Percentiles rank a stretch among this genome's conserved stretches.
phyloP scores from a whole-genome alignment of 1,139 yeast species.

The Pichia sp. region DNA sequence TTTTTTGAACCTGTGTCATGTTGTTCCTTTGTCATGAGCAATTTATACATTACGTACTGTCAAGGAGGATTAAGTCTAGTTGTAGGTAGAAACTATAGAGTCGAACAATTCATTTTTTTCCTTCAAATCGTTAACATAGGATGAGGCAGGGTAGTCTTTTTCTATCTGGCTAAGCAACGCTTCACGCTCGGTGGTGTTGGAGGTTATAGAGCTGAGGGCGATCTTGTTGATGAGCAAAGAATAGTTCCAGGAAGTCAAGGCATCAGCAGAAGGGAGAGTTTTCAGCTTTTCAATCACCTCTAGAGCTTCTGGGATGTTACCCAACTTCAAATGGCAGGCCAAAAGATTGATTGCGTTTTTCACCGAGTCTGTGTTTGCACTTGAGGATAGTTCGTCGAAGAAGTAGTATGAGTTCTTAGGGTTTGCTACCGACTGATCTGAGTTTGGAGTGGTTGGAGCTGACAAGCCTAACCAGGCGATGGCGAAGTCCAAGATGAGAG shows the following conservation, averaged over 20 bases:
- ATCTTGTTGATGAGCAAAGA: slow-evolving; percentile 53
- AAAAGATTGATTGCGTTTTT: slow-evolving; percentile 36
- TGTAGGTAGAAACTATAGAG: slow-evolving; percentile 49
- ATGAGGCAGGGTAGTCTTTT: slow-evolving; percentile 38
- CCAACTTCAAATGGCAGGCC: slow-evolving; percentile 37
- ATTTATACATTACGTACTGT: not conserved
- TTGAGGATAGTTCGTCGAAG: slow-evolving; percentile 29
- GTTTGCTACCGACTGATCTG: slow-evolving; percentile 17
- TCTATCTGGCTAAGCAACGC: slow-evolving; percentile 41
- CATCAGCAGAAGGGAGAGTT: slow-evolving; percentile 27
- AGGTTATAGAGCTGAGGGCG: slow-evolving; percentile 46
- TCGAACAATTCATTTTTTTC: slow-evolving; percentile 49
- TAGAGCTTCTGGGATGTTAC: slow-evolving; percentile 40
- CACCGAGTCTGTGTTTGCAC: slow-evolving; percentile 26
- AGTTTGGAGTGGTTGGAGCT: not conserved
- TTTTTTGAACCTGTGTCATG: not conserved
- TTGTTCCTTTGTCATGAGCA: not conserved
- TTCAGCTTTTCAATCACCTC: slow-evolving; percentile 34
- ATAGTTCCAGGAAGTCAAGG: slow-evolving; percentile 30
- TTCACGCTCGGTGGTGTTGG: slow-evolving; percentile 26
- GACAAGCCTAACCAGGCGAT: slow-evolving; percentile 27
- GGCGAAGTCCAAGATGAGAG: slow-evolving; percentile 27
- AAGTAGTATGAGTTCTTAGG: slow-evolving; percentile 28
- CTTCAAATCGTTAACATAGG: slow-evolving; percentile 38
- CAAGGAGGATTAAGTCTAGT: not conserved